phyloP scores from a whole-genome alignment of 2,329 filamentous ascomycete genomes.

The Trichoderma polysporum region DNA sequence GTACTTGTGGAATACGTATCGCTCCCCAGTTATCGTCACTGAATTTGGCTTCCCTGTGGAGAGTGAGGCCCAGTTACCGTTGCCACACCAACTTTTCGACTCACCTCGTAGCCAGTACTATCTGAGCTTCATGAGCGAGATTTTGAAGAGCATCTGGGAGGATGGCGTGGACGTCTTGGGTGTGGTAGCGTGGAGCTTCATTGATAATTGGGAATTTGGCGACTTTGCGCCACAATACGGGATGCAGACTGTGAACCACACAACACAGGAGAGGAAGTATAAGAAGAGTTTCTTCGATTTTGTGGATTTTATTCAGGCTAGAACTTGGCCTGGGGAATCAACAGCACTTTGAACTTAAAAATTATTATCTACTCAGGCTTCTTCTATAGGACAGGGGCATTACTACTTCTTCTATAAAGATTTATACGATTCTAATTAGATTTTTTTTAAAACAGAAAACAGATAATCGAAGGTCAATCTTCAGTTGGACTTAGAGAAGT shows the following conservation, averaged over 20 bases:
- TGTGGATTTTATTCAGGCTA: slow-evolving; percentile 49
- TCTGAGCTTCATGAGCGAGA: slow-evolving; percentile 52
- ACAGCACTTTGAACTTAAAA: no score
- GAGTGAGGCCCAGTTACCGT: slow-evolving; percentile 42
- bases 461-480: no score
- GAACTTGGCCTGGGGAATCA: slow-evolving; percentile 15
- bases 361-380: no score
- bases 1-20: slow-evolving; percentile 61
- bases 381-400: no score
- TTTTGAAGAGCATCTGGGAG: slow-evolving; percentile 55
- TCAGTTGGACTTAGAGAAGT: no score
- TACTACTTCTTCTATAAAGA: no score
- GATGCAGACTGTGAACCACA: slow-evolving; percentile 55
- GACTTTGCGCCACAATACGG: slow-evolving; percentile 48
- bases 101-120: slow-evolving; percentile 55
- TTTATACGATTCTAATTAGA: no score
- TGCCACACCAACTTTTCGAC: slow-evolving; percentile 54
- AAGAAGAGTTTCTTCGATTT: slow-evolving; percentile 61
- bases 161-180: slow-evolving; percentile 56
- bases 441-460: no score
- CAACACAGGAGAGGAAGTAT: slow-evolving; percentile 49
- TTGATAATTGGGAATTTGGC: slow-evolving; percentile 58
- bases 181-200: slow-evolving; percentile 52
- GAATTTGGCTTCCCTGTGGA: slow-evolving; percentile 60
- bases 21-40: slow-evolving; percentile 46